These are phyloP conservation scores for Lactarius sanguifluus DNA, from an alignment of 768 basidiomycete species.

Conservation along the genomic window DNA sequence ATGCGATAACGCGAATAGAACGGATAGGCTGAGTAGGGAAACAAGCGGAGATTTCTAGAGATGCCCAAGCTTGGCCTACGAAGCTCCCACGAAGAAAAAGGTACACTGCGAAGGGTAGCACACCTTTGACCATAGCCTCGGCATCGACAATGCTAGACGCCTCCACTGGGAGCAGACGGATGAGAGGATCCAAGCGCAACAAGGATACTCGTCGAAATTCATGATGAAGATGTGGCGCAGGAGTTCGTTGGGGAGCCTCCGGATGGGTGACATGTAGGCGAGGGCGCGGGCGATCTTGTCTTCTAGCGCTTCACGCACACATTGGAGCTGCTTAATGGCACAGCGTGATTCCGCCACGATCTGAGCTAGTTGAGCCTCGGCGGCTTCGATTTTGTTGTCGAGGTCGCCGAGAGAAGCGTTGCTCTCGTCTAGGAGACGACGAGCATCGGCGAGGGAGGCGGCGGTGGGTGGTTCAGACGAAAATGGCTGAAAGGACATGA, in stretches of 20 bases:
- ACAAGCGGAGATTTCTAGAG: conserved; percentile 24
- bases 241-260: conserved; percentile 70
- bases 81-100: conserved; percentile 23
- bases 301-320: conserved; percentile 50
- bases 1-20: conserved; percentile 26
- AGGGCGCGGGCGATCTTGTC: conserved; percentile 48
- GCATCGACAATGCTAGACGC: conserved; percentile 61
- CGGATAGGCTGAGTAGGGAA: conserved; percentile 11
- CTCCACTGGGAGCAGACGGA: conserved; percentile 71
- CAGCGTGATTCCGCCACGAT: conserved; percentile 54
- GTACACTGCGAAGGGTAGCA: conserved; percentile 34
- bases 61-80: conserved; percentile 17
- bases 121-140: conserved; percentile 76
- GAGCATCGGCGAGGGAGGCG: conserved; percentile 52
- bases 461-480: conserved; percentile 58
- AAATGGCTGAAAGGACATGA: conserved; percentile 33
- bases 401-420: conserved; percentile 38
- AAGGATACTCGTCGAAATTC: conserved; percentile 68
- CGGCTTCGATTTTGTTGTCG: conserved; percentile 48
- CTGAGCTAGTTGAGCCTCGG: conserved; percentile 56
- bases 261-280: conserved; percentile 72
- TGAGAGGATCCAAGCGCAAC: conserved; percentile 72
- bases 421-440: conserved; percentile 42
- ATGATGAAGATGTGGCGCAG: conserved; percentile 69
- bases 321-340: conserved; percentile 54